phyloP scores from a whole-genome alignment of 202 grass and related monocot genomes.

The Schoenoplectus triqueter region DNA sequence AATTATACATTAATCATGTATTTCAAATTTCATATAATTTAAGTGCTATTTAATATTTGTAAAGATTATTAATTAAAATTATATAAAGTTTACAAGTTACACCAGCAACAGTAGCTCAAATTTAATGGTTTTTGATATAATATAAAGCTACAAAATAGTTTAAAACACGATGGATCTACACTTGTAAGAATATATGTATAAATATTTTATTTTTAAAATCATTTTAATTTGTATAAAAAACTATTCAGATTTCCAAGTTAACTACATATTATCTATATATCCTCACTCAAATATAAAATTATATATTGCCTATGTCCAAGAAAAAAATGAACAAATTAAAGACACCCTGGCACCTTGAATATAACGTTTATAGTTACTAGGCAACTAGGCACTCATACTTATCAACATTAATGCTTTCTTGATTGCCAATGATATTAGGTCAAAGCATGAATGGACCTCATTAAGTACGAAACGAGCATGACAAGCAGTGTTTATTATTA shows the following conservation, averaged over 20 bases:
- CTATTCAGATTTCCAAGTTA: not conserved
- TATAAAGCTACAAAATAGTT: too few species aligned
- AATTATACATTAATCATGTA: too few species aligned
- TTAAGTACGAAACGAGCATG: not conserved
- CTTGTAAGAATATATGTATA: too few species aligned
- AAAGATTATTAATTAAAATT: too few species aligned
- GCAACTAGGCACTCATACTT: not conserved
- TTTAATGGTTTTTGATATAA: too few species aligned
- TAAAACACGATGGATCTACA: too few species aligned
- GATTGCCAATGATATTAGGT: slow-evolving; percentile 15
- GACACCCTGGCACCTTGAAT: not conserved
- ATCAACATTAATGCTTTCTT: slow-evolving; percentile 16
- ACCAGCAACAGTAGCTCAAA: too few species aligned
- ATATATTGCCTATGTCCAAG: not conserved
- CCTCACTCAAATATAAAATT: not conserved
- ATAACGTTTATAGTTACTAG: not conserved
- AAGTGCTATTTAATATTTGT: too few species aligned
- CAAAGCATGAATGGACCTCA: not conserved
- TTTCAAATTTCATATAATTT: too few species aligned
- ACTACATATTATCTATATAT: not conserved
- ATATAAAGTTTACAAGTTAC: too few species aligned
- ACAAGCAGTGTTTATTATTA: slow-evolving; percentile 9
- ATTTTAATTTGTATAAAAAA: too few species aligned
- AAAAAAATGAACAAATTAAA: not conserved
- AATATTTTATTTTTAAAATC: too few species aligned